Percentiles rank a stretch among this genome's conserved stretches.
Evolutionary conservation across 805 yeast species (phyloP).

Genomic region (Candida krabiensis): DNA sequence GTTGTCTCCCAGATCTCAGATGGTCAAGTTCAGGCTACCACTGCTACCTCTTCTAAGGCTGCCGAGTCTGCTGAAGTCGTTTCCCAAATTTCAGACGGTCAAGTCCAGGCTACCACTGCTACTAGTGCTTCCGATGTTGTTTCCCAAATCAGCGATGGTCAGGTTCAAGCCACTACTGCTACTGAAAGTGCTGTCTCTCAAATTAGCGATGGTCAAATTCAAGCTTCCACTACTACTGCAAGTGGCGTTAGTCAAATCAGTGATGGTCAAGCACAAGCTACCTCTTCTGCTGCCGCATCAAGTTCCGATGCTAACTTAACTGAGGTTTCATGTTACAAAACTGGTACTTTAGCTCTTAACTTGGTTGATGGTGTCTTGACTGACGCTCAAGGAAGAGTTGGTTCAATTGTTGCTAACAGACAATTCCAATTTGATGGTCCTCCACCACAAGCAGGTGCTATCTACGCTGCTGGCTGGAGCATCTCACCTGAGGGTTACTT

Average conservation of each 20-base stretch:
- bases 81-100: constrained; percentile 59
- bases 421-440: constrained; percentile 70
- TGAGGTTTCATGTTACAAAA: constrained; percentile 36
- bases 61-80: constrained; percentile 35
- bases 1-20: constrained; percentile 39
- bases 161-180: constrained; percentile 25
- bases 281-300: constrained; percentile 34
- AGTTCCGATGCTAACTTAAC: constrained; percentile 13
- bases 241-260: constrained; percentile 40
- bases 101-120: constrained; percentile 46
- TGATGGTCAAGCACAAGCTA: constrained; percentile 46
- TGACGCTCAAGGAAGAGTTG: constrained; percentile 51
- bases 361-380: constrained; percentile 42
- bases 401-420: constrained; percentile 60
- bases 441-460: constrained; percentile 61
- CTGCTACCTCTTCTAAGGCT: constrained; percentile 8
- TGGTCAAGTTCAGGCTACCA: constrained; percentile 43
- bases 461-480: constrained; percentile 54
- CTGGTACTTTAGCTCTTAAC: constrained; percentile 43
- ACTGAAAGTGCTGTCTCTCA: constrained; percentile 34
- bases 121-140: constrained; percentile 21
- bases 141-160: constrained; percentile 20
- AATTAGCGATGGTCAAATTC: constrained; percentile 38
- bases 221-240: constrained; percentile 37
- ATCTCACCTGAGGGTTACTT: constrained; percentile 45